Evolutionary conservation across 805 yeast species (phyloP), one percentile per base, ranked within the genome.

Genomic region (Wickerhamiella brachini): DNA sequence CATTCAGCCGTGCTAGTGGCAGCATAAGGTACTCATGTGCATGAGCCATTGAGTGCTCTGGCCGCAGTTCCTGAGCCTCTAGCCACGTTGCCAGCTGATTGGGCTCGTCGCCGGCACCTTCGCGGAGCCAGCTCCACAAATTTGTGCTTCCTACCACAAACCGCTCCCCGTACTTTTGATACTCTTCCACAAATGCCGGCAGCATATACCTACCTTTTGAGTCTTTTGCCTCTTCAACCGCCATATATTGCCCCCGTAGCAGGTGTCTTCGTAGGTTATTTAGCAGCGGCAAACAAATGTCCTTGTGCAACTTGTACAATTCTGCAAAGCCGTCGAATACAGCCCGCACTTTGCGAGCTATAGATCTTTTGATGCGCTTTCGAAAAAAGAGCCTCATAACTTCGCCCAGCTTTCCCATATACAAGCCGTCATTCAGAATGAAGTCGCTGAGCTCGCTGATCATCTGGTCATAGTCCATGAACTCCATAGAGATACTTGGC

Each of bases 261-360:
- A 26, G 6, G 3, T 17, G 2, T 6, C 5, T 6, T n/a, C 53
- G 54, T 42, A 57, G 31, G 6, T 45, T 21, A 18, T 54, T 51
- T n/a, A 61, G 51, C 9, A 51, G 47, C 4, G 52, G 53, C 2
- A 56, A 39, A 17, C 56, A 17, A 1, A 49, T 23, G 6, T 57
- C 52, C 1, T 48, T 37, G 49, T 61, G 64, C 7, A 59, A 26
- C 12, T 49, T 45, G 38, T 49, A 52, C 3, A 62, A 44, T 34
- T 56, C 62, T 13, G 62, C 60, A 37, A 61, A 48, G 13, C 53
- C 43, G 29, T 44, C 51, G 49, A 60, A 57, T 9, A 57, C 51
- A 9, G 42, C 44, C 10, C 47, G 29, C 3, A 55, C 52, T 31
- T 54, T 54, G 15, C 44, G 44, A 3, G 54, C 51, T 10, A 44